phyloP scores from a whole-genome alignment of 495 filamentous ascomycete genomes.

The Neurospora hispaniola region DNA sequence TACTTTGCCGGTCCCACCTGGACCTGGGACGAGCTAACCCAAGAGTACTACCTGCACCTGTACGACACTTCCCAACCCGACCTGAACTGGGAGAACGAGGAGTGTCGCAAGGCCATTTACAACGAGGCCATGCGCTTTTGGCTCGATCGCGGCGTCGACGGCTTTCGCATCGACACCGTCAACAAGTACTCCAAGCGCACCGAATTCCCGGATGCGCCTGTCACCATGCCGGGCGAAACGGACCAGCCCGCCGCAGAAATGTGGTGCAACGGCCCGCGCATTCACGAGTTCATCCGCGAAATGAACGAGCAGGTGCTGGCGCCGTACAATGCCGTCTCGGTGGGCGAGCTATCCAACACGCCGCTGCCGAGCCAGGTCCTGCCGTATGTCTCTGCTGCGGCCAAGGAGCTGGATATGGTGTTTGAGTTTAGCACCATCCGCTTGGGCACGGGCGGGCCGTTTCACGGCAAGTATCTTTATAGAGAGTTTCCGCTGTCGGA shows the following conservation, averaged over 20 bases:
- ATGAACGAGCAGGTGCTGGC: conserved; percentile 43
- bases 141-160: conserved; percentile 52
- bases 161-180: conserved; percentile 59
- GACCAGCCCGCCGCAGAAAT: conserved; percentile 35
- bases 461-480: conserved; percentile 11
- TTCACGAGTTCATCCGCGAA: conserved; percentile 51
- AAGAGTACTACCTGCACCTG: conserved; percentile 59
- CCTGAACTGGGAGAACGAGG: conserved; percentile 58
- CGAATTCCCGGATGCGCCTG: conserved; percentile 46
- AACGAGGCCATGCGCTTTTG: conserved; percentile 52
- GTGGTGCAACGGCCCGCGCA: conserved; percentile 50
- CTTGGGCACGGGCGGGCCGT: conserved; percentile 38
- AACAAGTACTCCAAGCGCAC: conserved; percentile 55
- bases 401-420: conserved; percentile 55
- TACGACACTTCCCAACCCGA: conserved; percentile 53
- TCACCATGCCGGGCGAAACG: conserved; percentile 26
- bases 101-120: conserved; percentile 49
- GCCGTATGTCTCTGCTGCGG: conserved; percentile 40
- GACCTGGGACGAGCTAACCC: conserved; percentile 47
- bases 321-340: conserved; percentile 51
- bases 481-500: conserved; percentile 33
- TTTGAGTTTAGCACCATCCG: conserved; percentile 54
- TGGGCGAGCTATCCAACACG: conserved; percentile 55
- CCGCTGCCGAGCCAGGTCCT: conserved; percentile 43
- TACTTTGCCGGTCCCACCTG: conserved; percentile 44